Evolutionary conservation across 129 eudicot genomes (phyloP), one percentile per base, ranked within the genome.

Genomic region (Flaveria sonorensis): DNA sequence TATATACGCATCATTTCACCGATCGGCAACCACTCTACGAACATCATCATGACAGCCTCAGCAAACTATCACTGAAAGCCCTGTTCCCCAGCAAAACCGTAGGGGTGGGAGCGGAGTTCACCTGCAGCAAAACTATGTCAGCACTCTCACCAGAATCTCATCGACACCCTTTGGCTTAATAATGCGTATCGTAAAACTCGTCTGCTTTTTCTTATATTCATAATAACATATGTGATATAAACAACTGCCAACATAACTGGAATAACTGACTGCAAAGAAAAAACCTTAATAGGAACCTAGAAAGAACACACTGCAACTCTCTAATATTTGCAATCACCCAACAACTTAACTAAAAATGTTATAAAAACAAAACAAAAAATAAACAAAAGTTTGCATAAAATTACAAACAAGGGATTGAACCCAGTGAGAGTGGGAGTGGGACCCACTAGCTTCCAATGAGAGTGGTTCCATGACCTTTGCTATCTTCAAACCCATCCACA

Each of bases 391-490:
- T 55, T 77, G 21, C 72, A 82, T 74, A 45, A 66, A 45, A 77
- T 64, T 75, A 81, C 86, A 83, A 64, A 9, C n/a, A 36, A 5
- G 40, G 40, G 40, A 5, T 36, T 36, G 7, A 36, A 36, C 40
- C 40, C 40, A 36, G 5, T 36, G 40, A 36, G 40, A 6, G 3
- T 6, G 80, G 66, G 24, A 73, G 66, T 72, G 36, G 66, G 36
- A 74, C 84, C 70, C 30, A 45, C 72, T 75, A 82, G 76, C 83
- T 80, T 51, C 84, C 88, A 55, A 78, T 73, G 51, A 83, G 75
- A 82, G 82, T 81, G 72, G 93, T 78, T 73, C 83, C 91, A 82
- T 88, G 91, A 82, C 77, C 88, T 85, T 85, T 85, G 82, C 77
- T 68, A 76, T 86, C 92, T 61, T 85, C 87, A 53, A 60, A 79